Percentiles rank a stretch among this genome's conserved stretches.
Evolutionary conservation across 495 filamentous ascomycete species (phyloP).

Genomic region (Parachaetomium inaequale): DNA sequence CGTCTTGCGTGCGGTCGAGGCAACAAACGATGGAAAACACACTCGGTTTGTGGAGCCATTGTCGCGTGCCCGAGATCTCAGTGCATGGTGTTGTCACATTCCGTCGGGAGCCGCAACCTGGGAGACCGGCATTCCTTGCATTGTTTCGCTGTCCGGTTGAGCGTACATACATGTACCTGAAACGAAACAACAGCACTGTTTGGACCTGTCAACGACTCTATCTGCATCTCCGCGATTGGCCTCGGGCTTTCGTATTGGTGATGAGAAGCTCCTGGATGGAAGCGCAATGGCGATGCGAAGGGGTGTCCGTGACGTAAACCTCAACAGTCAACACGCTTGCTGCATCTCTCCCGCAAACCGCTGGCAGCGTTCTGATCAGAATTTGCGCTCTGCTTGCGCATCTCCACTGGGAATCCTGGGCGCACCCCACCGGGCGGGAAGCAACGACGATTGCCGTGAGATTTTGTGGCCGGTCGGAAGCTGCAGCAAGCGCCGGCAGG

Average conservation of each 20-base stretch:
- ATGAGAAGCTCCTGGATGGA: neutral
- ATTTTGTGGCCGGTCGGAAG: slow-evolving; percentile 14
- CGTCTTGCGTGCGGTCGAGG: neutral
- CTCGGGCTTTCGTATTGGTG: neutral
- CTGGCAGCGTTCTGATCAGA: neutral
- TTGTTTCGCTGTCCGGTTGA: neutral
- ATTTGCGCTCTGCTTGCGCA: slow-evolving; percentile 3
- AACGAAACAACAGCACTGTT: slow-evolving; percentile 5
- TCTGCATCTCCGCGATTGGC: neutral
- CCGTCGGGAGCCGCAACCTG: neutral
- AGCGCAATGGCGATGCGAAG: neutral
- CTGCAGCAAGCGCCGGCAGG: neutral
- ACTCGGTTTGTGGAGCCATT: neutral
- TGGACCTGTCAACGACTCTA: neutral
- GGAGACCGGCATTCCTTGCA: neutral
- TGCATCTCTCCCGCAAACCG: neutral
- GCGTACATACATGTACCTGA: neutral
- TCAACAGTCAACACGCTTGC: too few species aligned
- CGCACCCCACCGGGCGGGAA: neutral
- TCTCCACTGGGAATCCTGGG: neutral
- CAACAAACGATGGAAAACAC: neutral
- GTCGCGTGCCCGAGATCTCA: neutral
- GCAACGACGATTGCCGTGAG: slow-evolving; percentile 12
- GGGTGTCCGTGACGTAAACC: neutral
- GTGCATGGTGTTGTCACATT: neutral